phyloP scores from a whole-genome alignment of 371 early-diverging fungal species.

The Circinella minor region DNA sequence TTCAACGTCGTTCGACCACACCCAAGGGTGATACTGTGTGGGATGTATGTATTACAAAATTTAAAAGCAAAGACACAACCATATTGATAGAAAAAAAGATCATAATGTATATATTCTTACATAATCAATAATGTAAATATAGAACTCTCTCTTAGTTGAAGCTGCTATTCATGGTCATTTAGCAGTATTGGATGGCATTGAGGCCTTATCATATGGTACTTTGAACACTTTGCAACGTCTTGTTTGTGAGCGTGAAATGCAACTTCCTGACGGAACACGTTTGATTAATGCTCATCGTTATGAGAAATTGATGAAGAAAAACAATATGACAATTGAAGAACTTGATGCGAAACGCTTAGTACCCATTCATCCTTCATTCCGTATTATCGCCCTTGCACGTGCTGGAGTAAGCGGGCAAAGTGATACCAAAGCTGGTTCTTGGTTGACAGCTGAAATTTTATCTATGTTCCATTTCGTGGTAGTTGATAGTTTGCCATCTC shows the following conservation, averaged over 20 bases:
- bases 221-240: constrained; percentile 74
- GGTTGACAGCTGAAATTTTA: constrained; percentile 76
- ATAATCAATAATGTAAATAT: background rate
- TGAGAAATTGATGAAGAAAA: constrained; percentile 55
- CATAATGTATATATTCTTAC: background rate
- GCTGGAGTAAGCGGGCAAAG: constrained; percentile 54
- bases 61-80: no score
- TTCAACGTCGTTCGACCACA: constrained; percentile 81
- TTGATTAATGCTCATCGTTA: constrained; percentile 64
- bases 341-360: constrained; percentile 56
- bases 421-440: constrained; percentile 59
- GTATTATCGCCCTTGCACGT: constrained; percentile 77
- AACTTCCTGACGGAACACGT: constrained; percentile 76
- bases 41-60: constrained; percentile 38
- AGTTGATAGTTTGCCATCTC: constrained; percentile 64
- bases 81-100: background rate
- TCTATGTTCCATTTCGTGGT: constrained; percentile 80
- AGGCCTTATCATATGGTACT: constrained; percentile 75
- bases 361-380: constrained; percentile 77
- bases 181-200: constrained; percentile 80
- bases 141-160: constrained; percentile 72
- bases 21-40: constrained; percentile 77
- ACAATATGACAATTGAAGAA: constrained; percentile 50
- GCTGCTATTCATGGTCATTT: constrained; percentile 78
- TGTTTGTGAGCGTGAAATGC: constrained; percentile 72